Base-by-base conservation (phyloP, 2,329 filamentous ascomycete genomes). In the Epichloe coenophiala region DNA sequence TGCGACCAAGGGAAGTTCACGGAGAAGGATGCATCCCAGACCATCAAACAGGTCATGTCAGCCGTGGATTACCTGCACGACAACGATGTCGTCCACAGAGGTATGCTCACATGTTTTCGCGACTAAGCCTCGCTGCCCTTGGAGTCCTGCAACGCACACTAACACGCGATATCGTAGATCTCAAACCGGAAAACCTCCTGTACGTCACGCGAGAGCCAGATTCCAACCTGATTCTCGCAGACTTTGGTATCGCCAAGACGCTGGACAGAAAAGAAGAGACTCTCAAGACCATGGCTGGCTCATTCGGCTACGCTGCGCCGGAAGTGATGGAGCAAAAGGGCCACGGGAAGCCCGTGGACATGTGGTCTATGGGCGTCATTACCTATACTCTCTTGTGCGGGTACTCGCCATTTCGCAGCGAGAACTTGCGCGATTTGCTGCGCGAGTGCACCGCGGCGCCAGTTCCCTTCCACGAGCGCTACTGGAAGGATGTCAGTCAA, bases 281-380 rank as follows among this genome's bases (percentile, higher is more conserved):
- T 43, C 79, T 98, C 56, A 97, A 89, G 58, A 97, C 90, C 48
- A 98, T 98, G 93, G 93, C 93, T 42, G 93, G 93, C 42, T 97
- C 93, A 0, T 97, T 98, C 64, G 93, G 93, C 50, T 98, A 98
- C 63, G 93, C 93, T 19, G 93, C 93, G 2, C 93, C 93, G 8
- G 93, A 98, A 68, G 90, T 98, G 53, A 98, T 98, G 93, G 76
- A 95, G 57, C 96, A 96, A 75, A 88, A 88, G 63, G 93, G 93
- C 19, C 94, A 98, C 66, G 93, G 93, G 65, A 98, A 97, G 70
- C 88, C 93, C 4, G 93, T 97, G 36, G 93, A 98, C 65, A 95
- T 98, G 88, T 98, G 93, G 93, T 97, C 93, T 3, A 78, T 98
- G 70, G 93, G 93, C 55, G 93, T 98, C 62, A 98, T 98, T 62